These are phyloP conservation scores for Colletotrichum caudatum DNA, from an alignment of 2,329 filamentous ascomycete species.

Conservation along the genomic window DNA sequence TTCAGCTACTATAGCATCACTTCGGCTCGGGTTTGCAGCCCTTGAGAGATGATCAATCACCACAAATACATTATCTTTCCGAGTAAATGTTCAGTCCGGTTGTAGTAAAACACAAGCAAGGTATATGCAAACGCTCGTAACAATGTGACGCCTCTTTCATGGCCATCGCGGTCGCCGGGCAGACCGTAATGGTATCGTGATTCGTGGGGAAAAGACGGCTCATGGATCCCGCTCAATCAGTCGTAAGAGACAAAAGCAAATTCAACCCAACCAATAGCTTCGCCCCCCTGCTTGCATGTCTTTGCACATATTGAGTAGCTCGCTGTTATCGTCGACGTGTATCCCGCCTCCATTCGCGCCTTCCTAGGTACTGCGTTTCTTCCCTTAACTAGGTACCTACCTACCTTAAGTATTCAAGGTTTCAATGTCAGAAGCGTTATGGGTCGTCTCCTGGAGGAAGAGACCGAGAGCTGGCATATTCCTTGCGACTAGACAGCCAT, in stretches of 20 bases:
- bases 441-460: background rate
- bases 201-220: background rate
- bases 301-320: background rate
- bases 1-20: background rate
- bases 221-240: background rate
- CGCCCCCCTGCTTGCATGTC: too few species aligned
- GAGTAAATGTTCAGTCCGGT: too few species aligned
- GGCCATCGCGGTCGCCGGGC: background rate
- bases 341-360: background rate
- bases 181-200: too few species aligned
- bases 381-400: background rate
- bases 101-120: rapidly evolving
- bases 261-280: background rate
- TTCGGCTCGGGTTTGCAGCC: background rate
- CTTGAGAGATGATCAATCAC: too few species aligned
- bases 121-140: background rate
- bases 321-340: background rate
- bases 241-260: background rate
- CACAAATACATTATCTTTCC: background rate
- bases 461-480: background rate
- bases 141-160: background rate
- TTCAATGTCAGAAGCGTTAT: background rate
- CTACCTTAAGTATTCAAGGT: background rate
- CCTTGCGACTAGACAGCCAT: too few species aligned
- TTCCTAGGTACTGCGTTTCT: background rate